Base-by-base conservation (phyloP, 768 basidiomycete species). In the Psilocybe sp. region DNA sequence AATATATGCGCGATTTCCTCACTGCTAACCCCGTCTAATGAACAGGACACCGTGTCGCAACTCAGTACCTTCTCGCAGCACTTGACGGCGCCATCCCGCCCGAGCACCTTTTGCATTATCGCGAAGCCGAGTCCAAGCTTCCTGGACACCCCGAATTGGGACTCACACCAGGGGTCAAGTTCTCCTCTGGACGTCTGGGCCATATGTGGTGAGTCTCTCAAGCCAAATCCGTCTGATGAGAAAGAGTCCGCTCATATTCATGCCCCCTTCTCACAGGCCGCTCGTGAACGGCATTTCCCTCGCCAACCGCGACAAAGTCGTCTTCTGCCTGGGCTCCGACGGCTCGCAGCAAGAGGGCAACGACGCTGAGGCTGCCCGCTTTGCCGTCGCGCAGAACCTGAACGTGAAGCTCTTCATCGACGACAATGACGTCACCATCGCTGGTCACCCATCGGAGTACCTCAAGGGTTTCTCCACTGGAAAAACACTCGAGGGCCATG, bases 291-390 rank as follows among this genome's bases (percentile, higher is more conserved):
- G 92, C 59, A 76, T 94, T 42, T 84, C 92, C 6, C 66, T 94
- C 44, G 90, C 90, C 32, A 81, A 93, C 69, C 76, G 77, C 31
- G 81, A 82, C 59, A 89, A 90, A 70, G 80, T 79, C 41, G 73
- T 92, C 10, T 92, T 92, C 69, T 84, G 85, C 63, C 77, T 94
- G 16, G 92, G 92, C 3, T 93, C 92, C 0, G 92, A 93, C 62
- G 92, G 92, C 8, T 92, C 90, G 4, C 90, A 93, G 63, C 92
- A 94, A 65, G 92, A 93, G 64, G 92, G 92, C 13, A 87, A 93
- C 63, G 90, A 93, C 58, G 91, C 92, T 1, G 92, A 94, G 63
- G 92, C 92, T 13, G 92, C 92, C 12, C 78, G 91, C 14, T 76
- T 94, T 31, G 91, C 92, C 14, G 92, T 92, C 37, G 91, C 92